These are phyloP conservation scores for Exserohilum rostratum DNA, from an alignment of 2,329 filamentous ascomycete genomes.

Conservation along the genomic window DNA sequence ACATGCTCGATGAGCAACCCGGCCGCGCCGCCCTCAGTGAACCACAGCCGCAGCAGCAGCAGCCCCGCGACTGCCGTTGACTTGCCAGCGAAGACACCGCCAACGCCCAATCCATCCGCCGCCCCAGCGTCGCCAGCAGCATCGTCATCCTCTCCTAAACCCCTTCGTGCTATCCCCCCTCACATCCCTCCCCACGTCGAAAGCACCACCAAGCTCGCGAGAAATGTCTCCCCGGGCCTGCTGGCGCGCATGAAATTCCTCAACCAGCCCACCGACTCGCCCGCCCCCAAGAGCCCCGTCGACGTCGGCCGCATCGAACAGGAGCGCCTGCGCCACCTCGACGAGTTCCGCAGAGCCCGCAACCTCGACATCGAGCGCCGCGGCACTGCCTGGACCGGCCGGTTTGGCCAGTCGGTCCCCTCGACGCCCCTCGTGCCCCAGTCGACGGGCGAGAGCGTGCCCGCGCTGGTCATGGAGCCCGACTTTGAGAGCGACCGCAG, in stretches of 20 bases:
- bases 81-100: constrained; percentile 28
- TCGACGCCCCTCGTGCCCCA: constrained; percentile 37
- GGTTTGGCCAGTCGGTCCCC: constrained; percentile 9
- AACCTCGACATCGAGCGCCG: constrained; percentile 65
- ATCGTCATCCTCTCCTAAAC: constrained; percentile 18
- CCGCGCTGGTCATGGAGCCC: constrained; percentile 47
- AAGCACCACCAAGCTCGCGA: constrained; percentile 42
- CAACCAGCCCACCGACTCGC: constrained; percentile 44
- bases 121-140: constrained; percentile 16
- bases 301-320: constrained; percentile 71
- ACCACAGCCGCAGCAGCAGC: constrained; percentile 23
- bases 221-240: constrained; percentile 52
- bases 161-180: constrained; percentile 19
- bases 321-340: constrained; percentile 71
- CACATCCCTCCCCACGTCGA: constrained; percentile 29
- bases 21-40: constrained; percentile 24
- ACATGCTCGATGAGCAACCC: constrained; percentile 36
- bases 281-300: constrained; percentile 29
- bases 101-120: constrained; percentile 6
- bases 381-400: constrained; percentile 74
- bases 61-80: constrained; percentile 30
- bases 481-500: constrained; percentile 55
- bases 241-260: constrained; percentile 53
- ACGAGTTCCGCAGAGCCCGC: constrained; percentile 66
- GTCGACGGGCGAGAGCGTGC: constrained; percentile 47